Evolutionary conservation across 2,329 filamentous ascomycete species (phyloP), one percentile per base, ranked within the genome.

Genomic region (Microcyclosporella mali): DNA sequence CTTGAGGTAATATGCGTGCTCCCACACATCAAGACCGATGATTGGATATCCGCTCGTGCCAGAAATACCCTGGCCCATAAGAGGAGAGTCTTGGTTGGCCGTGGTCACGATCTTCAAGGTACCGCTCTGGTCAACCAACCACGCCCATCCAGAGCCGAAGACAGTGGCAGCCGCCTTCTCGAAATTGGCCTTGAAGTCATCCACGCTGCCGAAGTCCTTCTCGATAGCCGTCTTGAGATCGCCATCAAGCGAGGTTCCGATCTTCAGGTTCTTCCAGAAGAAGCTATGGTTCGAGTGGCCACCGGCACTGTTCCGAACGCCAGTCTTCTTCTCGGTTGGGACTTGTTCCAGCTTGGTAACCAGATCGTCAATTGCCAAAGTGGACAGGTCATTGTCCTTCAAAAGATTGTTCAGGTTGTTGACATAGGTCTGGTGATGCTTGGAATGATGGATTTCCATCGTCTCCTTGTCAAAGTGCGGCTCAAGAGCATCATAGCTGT

Each of bases 281-380:
- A 95, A 79, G 0, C 80, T 82, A 73, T 95, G 89, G 71, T 95
- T 95, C 68, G 94, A 83, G 72, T 95, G 88, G 6, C 89, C 89
- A 33, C 89, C 89, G 37, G 84, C 88, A 64, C 94, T 87, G 76
- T 94, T 95, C 59, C 84, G 85, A 70, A 94, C 81, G 49, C 77
- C 77, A 14, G 74, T 70, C 56, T 84, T 81, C n/a, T 87, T 74
- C 14, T 76, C 69, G 43, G 88, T 77, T 54, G 87, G 81, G 3
- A 73, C 68, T 21, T 67, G 63, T 29, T 71, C 70, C 31, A 74
- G 69, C 56, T 72, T 64, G 47, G 61, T 64, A 31, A 67, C 59
- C 33, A 69, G 63, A 44, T 74, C 70, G 50, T 72, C 68, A 45
- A 64, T 61, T 21, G 56, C 44, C 21, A 75, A 68, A 12, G 82